Conservation (phyloP, 768 basidiomycete genomes). For the Phanerochaete sordida region DNA sequence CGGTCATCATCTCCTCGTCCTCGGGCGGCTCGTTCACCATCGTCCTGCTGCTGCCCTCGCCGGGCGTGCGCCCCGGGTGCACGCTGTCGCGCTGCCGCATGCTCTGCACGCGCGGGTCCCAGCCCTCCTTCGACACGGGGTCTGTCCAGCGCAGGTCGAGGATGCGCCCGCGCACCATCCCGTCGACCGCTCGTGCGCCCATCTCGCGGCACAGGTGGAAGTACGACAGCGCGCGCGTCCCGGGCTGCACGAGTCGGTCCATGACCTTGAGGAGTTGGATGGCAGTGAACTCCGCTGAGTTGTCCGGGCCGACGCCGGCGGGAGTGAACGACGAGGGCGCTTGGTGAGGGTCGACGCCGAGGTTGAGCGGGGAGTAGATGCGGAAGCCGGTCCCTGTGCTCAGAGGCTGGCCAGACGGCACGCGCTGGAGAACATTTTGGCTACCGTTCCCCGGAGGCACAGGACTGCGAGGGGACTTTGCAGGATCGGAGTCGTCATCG, state of each 20-base stretch:
- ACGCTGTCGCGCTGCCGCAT: conserved; percentile 19
- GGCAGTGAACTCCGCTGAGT: conserved; percentile 68
- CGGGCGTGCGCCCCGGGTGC: conserved; percentile 14
- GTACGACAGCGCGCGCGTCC: conserved; percentile 66
- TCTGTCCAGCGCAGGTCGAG: conserved; percentile 78
- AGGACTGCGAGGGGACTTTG: conserved; percentile 18
- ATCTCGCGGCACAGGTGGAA: conserved; percentile 80
- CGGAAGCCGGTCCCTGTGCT: conserved; percentile 29
- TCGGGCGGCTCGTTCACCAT: conserved; percentile 28
- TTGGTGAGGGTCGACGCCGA: conserved; percentile 23
- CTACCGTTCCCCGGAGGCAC: conserved; percentile 15
- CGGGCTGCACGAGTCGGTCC: conserved; percentile 67
- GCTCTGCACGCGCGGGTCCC: conserved; percentile 24
- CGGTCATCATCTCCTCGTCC: conserved; percentile 43
- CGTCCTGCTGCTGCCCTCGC: conserved; percentile 37
- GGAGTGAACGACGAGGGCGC: conserved; percentile 18
- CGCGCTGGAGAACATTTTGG: conserved; percentile 15
- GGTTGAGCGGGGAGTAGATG: conserved; percentile 34
- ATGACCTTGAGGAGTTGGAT: conserved; percentile 80
- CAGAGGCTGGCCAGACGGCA: conserved; percentile 16
- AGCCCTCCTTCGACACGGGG: conserved; percentile 53
- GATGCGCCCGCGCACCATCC: conserved; percentile 76
- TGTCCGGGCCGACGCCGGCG: conserved; percentile 36
- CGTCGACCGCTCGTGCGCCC: conserved; percentile 81
- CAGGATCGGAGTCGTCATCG: conserved; percentile 22